Conservation (phyloP, 2,329 filamentous ascomycete species). For the Trichothecium roseum region DNA sequence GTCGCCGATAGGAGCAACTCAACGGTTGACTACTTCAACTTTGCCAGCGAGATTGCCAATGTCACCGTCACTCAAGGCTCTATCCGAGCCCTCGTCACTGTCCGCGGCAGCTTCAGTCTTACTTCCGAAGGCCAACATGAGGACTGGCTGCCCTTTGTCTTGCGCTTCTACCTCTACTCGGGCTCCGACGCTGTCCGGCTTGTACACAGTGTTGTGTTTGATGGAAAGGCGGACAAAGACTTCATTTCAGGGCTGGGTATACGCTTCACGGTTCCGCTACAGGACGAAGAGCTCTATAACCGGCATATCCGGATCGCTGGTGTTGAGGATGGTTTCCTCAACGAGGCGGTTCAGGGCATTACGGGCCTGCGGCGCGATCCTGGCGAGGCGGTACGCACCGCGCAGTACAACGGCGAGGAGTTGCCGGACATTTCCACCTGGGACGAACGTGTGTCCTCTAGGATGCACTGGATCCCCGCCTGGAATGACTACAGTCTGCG, state of each 20-base stretch:
- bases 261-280: slow-evolving; percentile 42
- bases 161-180: slow-evolving; percentile 46
- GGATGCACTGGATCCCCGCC: slow-evolving; percentile 42
- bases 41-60: slow-evolving; percentile 37
- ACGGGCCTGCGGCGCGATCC: slow-evolving; percentile 47
- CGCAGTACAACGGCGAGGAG: slow-evolving; percentile 36
- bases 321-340: slow-evolving; percentile 40
- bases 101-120: slow-evolving; percentile 19
- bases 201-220: slow-evolving; percentile 44
- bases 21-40: slow-evolving; percentile 27
- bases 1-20: slow-evolving; percentile 21
- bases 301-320: slow-evolving; percentile 48
- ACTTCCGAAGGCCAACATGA: slow-evolving; percentile 19
- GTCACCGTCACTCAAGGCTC: slow-evolving; percentile 31
- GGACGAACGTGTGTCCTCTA: slow-evolving; percentile 28
- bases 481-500: slow-evolving; percentile 47
- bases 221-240: slow-evolving; percentile 33
- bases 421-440: slow-evolving; percentile 30
- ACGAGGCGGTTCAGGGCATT: slow-evolving; percentile 48
- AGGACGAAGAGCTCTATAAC: slow-evolving; percentile 40
- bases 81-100: slow-evolving; percentile 32
- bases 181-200: slow-evolving; percentile 41
- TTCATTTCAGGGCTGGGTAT: slow-evolving; percentile 45
- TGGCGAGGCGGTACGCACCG: slow-evolving; percentile 33
- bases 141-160: slow-evolving; percentile 38